Evolutionary conservation across 495 filamentous ascomycete species (phyloP).

Genomic region (Aspergillus bertholletiae): DNA sequence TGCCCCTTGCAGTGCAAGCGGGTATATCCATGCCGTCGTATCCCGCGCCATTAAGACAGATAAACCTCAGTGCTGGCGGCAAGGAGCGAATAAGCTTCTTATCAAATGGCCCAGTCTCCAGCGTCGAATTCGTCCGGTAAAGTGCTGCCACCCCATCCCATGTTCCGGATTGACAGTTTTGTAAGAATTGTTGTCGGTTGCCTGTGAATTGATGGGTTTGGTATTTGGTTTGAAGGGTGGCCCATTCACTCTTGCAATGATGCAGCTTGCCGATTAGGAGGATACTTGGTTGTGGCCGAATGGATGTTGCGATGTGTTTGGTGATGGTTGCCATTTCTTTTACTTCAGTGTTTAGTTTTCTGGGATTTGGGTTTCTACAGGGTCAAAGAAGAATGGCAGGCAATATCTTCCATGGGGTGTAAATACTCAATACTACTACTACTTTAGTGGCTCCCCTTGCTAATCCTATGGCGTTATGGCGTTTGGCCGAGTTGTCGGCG

Average conservation of each 20-base stretch:
- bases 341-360: too few relatives aligned
- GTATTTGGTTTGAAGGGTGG: not conserved
- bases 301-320: not conserved
- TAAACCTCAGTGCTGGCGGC: slow-evolving; percentile 46
- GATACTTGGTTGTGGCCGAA: not conserved
- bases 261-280: not conserved
- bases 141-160: not conserved
- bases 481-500: not conserved
- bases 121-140: not conserved
- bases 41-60: slow-evolving; percentile 45
- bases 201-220: not conserved
- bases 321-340: not conserved
- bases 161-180: not conserved
- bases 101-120: not conserved
- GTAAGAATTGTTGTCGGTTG: not conserved
- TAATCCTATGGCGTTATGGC: not conserved
- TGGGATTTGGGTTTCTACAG: too few relatives aligned
- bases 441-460: too few relatives aligned
- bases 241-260: not conserved
- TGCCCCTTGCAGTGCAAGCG: slow-evolving; percentile 50
- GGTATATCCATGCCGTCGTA: slow-evolving; percentile 65
- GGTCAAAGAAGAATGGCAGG: too few relatives aligned
- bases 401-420: too few relatives aligned
- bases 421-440: too few relatives aligned
- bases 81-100: not conserved